Percentiles rank a stretch among this genome's conserved stretches.
phyloP scores from a whole-genome alignment of 1,284 basidiomycete genomes.

The Bjerkandera adusta region DNA sequence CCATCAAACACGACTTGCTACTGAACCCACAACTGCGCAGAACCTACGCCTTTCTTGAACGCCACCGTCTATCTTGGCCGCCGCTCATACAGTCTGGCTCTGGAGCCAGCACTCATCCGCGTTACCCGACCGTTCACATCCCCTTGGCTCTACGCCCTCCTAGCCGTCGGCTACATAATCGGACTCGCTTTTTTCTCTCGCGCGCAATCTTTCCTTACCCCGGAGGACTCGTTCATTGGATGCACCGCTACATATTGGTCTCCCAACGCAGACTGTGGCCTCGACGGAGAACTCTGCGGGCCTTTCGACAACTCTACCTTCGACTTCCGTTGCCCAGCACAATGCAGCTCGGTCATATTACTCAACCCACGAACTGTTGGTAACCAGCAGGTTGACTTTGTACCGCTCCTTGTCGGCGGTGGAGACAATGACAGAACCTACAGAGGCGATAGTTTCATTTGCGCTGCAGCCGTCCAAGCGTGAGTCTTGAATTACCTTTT shows the following conservation, averaged over 20 bases:
- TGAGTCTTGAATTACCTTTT: constrained; percentile 36
- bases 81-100: constrained; percentile 37
- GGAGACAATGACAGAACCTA: constrained; percentile 71
- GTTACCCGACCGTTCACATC: constrained; percentile 49
- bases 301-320: constrained; percentile 66
- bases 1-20: constrained; percentile 9
- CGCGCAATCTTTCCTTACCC: constrained; percentile 70
- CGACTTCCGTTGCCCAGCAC: constrained; percentile 81
- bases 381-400: constrained; percentile 57
- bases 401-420: constrained; percentile 82
- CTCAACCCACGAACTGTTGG: constrained; percentile 82
- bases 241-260: constrained; percentile 76
- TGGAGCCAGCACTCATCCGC: constrained; percentile 54
- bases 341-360: constrained; percentile 65
- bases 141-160: constrained; percentile 52
- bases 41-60: constrained; percentile 53
- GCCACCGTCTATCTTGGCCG: constrained; percentile 40
- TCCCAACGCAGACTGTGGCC: constrained; percentile 71
- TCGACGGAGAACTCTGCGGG: constrained; percentile 65
- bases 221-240: constrained; percentile 56
- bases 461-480: constrained; percentile 84
- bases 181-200: constrained; percentile 70
- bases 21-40: constrained; percentile 31
- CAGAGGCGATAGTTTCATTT: constrained; percentile 83
- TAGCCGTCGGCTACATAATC: constrained; percentile 66